Percentiles rank a stretch among this genome's conserved stretches.
These are phyloP conservation scores for Phialophora verrucosa DNA, from an alignment of 2,329 filamentous ascomycete species.

Conservation along the genomic window DNA sequence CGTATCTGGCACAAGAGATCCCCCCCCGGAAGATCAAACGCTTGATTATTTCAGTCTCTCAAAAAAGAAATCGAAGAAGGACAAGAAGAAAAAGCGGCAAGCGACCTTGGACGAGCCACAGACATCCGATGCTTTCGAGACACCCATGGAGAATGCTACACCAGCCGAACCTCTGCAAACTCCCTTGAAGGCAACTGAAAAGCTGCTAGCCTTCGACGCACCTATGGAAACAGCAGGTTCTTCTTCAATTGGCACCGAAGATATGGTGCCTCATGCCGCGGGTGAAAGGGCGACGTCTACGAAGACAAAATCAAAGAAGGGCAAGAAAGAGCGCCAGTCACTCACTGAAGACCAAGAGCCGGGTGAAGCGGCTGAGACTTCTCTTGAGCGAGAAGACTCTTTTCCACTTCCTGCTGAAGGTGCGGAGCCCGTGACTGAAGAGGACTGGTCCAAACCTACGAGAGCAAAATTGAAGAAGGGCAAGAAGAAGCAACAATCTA, in stretches of 20 bases:
- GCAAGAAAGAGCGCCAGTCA: conserved; percentile 11
- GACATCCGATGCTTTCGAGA: conserved; percentile 1
- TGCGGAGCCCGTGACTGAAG: neutral
- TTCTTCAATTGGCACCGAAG: neutral
- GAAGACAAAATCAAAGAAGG: conserved; percentile 42
- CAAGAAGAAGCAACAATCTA: conserved; percentile 11
- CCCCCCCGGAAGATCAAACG: neutral
- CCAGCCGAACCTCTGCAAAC: neutral
- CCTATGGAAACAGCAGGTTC: neutral
- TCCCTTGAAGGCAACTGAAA: neutral
- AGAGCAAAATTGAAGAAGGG: conserved; percentile 42
- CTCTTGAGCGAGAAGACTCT: neutral
- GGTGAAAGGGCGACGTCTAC: neutral
- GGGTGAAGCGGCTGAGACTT: neutral
- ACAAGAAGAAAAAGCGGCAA: conserved; percentile 30
- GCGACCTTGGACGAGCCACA: conserved; percentile 2
- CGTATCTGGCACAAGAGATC: neutral
- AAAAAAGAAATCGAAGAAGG: conserved; percentile 41
- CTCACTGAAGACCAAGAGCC: neutral
- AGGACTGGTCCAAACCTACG: neutral
- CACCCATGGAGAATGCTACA: neutral
- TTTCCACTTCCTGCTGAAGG: neutral
- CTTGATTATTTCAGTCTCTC: neutral
- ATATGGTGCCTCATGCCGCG: neutral
- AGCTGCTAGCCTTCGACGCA: neutral